Evolutionary conservation across 2,329 filamentous ascomycete species (phyloP).

Genomic region (Rutstroemia sydowiana): DNA sequence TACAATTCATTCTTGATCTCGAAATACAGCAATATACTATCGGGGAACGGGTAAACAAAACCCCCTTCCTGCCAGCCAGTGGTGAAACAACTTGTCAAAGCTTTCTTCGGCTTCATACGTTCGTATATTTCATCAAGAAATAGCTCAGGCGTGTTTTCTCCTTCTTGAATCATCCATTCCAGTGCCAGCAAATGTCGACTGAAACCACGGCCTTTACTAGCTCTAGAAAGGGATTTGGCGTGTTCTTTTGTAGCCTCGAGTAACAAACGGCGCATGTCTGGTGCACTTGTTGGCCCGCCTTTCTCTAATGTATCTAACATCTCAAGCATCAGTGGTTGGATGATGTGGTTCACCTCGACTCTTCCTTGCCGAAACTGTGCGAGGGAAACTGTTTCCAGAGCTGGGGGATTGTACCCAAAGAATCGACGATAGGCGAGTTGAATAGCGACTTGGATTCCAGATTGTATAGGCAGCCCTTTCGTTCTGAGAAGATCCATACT

Average conservation of each 20-base stretch:
- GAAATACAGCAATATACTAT: neutral
- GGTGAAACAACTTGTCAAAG: neutral
- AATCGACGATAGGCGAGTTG: neutral
- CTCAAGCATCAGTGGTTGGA: neutral
- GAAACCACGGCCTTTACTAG: neutral
- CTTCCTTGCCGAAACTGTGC: neutral
- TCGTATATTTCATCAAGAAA: neutral
- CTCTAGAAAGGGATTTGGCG: neutral
- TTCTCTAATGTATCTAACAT: neutral
- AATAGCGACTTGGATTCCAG: neutral
- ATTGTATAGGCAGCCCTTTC: neutral
- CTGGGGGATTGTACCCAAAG: constrained; percentile 37
- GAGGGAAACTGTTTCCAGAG: neutral
- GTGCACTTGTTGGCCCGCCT: neutral
- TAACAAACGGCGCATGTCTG: neutral
- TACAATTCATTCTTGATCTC: neutral
- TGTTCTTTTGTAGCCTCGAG: neutral
- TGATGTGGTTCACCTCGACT: neutral
- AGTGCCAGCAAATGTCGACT: neutral
- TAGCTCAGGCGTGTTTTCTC: neutral
- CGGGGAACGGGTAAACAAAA: neutral
- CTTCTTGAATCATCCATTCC: neutral
- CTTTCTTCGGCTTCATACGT: neutral
- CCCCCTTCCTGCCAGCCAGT: neutral
- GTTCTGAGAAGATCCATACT: too few relatives aligned